Evolutionary conservation across 768 basidiomycete genomes (phyloP), one percentile per base, ranked within the genome.

Genomic region (Trametes cingulata): DNA sequence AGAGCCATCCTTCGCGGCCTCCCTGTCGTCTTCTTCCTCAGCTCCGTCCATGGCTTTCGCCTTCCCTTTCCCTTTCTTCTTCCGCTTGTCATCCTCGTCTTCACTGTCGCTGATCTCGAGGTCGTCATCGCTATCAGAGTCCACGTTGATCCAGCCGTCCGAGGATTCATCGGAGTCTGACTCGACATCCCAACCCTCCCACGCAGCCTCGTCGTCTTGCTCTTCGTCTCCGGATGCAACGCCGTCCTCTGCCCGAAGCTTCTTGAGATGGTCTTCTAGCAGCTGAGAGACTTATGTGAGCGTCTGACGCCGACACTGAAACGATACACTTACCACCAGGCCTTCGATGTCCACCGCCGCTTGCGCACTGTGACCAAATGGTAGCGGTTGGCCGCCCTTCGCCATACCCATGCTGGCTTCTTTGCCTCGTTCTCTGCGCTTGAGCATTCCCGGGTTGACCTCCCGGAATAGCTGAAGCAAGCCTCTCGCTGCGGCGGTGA

Each of bases 391-490:
- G 29, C 70, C 75, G 29, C 86, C 90, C 41, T 72, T 74, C n/a
- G 79, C 77, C 41, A 90, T 73, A 24, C 86, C 86, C 80, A 96
- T 93, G 45, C 81, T 86, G 12, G 93, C 95, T 29, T 90, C 88
- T 80, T 98, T 98, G 46, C 97, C 96, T 66, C 95, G 77, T 70
- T 98, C 96, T 58, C 93, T 79, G 63, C 86, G 80, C 74, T 93
- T 96, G 67, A 99, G 78, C 83, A 98, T 83, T 7, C 85, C 87
- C 1, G 97, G 97, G 72, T 98, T 97, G 59, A 96, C 91, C 68
- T 98, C 95, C n/a, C 97, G 81, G 77, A 91, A 99, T 15, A 98
- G 77, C 70, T 90, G 91, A 52, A 98, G 74, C 47, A 99, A 71
- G 14, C 94, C 91, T 25, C 97, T 80, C 2, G 93, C 88, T 45